A percentile compares a stretch with the other conserved stretches of the same genome.
Conservation (phyloP, 108 stramenopile species). For the Nitzschia inconspicua region DNA sequence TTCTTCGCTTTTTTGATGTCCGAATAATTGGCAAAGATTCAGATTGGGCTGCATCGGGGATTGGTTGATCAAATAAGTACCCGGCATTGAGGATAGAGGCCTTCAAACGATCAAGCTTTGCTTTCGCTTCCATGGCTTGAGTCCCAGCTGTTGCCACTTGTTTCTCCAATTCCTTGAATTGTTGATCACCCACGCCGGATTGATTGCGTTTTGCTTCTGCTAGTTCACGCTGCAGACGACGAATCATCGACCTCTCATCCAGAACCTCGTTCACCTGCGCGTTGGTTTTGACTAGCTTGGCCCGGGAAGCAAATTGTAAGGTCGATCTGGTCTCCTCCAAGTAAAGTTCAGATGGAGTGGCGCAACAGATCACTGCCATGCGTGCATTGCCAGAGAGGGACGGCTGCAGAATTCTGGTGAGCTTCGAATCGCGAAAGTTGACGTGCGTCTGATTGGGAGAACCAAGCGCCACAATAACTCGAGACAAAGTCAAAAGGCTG, state of each 20-base stretch:
- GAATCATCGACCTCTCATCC: slow-evolving; percentile 64
- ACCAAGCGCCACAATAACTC: slow-evolving; percentile 96
- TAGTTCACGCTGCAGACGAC: slow-evolving; percentile 90
- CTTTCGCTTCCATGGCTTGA: slow-evolving; percentile 65
- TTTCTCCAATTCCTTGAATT: slow-evolving; percentile 51
- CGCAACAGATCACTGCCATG: slow-evolving; percentile 84
- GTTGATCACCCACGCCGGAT: slow-evolving; percentile 43
- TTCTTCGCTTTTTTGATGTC: slow-evolving; percentile 28
- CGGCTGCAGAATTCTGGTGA: slow-evolving; percentile 98
- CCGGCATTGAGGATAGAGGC: slow-evolving; percentile 73
- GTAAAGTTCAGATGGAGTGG: slow-evolving; percentile 97
- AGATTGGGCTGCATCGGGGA: too few relatives aligned
- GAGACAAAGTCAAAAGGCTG: slow-evolving; percentile 95
- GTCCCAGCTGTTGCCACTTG: slow-evolving; percentile 58
- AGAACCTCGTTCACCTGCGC: slow-evolving; percentile 96
- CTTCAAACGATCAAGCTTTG: slow-evolving; percentile 70
- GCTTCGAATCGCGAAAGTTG: slow-evolving; percentile 98
- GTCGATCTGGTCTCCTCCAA: slow-evolving; percentile 98
- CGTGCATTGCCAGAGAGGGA: slow-evolving; percentile 85
- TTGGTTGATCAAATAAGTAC: slow-evolving; percentile 28
- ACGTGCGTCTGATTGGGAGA: slow-evolving; percentile 92
- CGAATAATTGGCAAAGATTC: background rate
- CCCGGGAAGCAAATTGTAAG: slow-evolving; percentile 96
- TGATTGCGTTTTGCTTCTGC: slow-evolving; percentile 89
- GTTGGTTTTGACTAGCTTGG: slow-evolving; percentile 99